phyloP scores from a whole-genome alignment of 805 yeast genomes.

The Isabelozyma pseudorhagii region DNA sequence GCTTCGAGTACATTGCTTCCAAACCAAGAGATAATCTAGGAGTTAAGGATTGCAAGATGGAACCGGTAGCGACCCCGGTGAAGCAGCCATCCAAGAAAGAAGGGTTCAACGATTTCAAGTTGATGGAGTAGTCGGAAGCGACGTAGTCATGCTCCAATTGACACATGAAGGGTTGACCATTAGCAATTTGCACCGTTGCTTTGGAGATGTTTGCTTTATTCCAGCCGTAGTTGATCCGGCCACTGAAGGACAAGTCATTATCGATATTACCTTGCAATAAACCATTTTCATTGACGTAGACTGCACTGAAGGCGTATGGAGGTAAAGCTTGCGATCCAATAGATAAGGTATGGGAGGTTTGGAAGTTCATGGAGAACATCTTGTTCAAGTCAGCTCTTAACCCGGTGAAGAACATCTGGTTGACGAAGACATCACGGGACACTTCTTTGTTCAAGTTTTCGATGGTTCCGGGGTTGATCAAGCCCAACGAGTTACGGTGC shows the following conservation, averaged over 20 bases:
- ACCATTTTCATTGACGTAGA: constrained; percentile 80
- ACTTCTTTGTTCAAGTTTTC: constrained; percentile 94
- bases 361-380: constrained; percentile 87
- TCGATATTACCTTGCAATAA: constrained; percentile 92
- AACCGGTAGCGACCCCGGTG: constrained; percentile 86
- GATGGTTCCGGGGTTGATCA: constrained; percentile 90
- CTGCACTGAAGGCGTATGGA: constrained; percentile 85
- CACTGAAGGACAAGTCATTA: constrained; percentile 78
- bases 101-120: constrained; percentile 90
- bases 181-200: constrained; percentile 82
- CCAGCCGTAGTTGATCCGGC: constrained; percentile 92
- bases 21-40: constrained; percentile 83
- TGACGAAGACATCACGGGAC: constrained; percentile 85
- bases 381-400: constrained; percentile 94
- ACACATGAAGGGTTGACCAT: constrained; percentile 87
- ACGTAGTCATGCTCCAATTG: constrained; percentile 96
- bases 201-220: constrained; percentile 72
- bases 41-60: constrained; percentile 85
- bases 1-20: constrained; percentile 86
- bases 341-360: constrained; percentile 90
- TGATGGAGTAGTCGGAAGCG: constrained; percentile 83
- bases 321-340: constrained; percentile 84
- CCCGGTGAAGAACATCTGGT: constrained; percentile 90
- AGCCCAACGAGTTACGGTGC: constrained; percentile 78
- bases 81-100: constrained; percentile 69